Evolutionary conservation across 2,329 filamentous ascomycete genomes (phyloP), one percentile per base, ranked within the genome.

Genomic region (Helotiales sp.): DNA sequence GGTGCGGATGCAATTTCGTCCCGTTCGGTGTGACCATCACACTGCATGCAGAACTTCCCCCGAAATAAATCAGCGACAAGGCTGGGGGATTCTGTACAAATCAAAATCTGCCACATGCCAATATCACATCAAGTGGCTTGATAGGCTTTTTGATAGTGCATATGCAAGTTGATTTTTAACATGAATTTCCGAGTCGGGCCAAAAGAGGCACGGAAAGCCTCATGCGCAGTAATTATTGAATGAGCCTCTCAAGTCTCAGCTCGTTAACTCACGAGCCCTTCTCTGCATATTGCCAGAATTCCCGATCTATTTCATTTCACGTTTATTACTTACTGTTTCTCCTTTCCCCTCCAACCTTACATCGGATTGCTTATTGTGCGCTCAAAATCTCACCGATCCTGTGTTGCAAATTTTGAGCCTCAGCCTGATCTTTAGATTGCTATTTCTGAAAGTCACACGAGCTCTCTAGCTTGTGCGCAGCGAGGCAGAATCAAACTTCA

Each of bases 31-130:
- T 62, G 60, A 49, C 22, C 10, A 24, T 37, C 50, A 57, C 24
- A 54, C 30, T 22, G 49, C 49, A 55, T 54, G 61, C 37, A 54
- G 43, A 45, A 52, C 50, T 34, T 24, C 47, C 49, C 50, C 50
- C 8, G 40, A 54, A 63, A 57, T 63, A 47, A 34, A 34, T 30
- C 34, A 45, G 49, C 37, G n/a, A 17, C 61, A 34, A 55, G 28
- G 49, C 49, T 63, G 49, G 50, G 13, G 34, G 13, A 26, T 54
- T 26, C 20, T 30, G 50, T 54, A 15, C 50, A 54, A 54, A 54
- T 54, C 50, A 54, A 54, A 54, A 8, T 15, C 4, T 26, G 50
- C 24, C 28, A 54, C 28, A 54, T 54, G 28, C 26, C 26, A 32
- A 30, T 54, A 30, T 52, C 15, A 50, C 24, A 54, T 54, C 4